Conservation (phyloP, 2,329 filamentous ascomycete genomes). For the Fusarium nurragi region DNA sequence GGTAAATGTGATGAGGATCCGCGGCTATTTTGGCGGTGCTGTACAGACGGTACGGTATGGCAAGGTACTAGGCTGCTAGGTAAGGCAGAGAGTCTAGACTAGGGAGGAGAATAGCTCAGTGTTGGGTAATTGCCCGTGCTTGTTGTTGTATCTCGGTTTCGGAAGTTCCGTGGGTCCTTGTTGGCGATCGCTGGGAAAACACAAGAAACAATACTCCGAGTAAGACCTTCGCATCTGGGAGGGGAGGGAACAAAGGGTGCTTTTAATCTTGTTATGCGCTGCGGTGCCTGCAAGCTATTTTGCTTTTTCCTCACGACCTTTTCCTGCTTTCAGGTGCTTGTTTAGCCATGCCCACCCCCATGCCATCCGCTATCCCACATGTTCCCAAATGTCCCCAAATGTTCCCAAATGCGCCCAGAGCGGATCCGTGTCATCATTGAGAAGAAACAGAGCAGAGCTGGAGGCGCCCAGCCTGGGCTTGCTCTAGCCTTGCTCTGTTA, state of each 20-base stretch:
- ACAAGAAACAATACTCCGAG: background rate
- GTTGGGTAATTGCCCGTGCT: conserved; percentile 8
- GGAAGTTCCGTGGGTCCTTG: conserved; percentile 30
- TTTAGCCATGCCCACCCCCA: background rate
- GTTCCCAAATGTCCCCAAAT: conserved; percentile 13
- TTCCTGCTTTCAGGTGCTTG: background rate
- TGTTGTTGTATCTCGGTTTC: conserved; percentile 25
- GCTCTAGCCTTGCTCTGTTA: background rate
- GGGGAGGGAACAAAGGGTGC: background rate
- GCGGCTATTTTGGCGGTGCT: conserved; percentile 35
- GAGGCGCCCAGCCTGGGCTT: background rate
- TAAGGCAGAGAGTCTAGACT: background rate
- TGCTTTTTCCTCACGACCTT: conserved; percentile 10
- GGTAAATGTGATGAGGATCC: conserved; percentile 38
- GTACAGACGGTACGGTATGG: conserved; percentile 1
- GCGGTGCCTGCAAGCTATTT: background rate
- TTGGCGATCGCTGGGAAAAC: conserved; percentile 24
- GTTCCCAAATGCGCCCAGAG: conserved; percentile 20
- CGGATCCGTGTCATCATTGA: conserved; percentile 29
- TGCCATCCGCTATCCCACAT: background rate
- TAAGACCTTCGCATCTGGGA: background rate
- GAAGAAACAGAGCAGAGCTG: background rate
- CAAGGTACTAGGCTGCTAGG: background rate
- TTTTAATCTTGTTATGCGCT: conserved; percentile 16
- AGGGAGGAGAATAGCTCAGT: background rate